Base-by-base conservation (phyloP, 345 rosid species). In the Gossypium sturtianum region DNA sequence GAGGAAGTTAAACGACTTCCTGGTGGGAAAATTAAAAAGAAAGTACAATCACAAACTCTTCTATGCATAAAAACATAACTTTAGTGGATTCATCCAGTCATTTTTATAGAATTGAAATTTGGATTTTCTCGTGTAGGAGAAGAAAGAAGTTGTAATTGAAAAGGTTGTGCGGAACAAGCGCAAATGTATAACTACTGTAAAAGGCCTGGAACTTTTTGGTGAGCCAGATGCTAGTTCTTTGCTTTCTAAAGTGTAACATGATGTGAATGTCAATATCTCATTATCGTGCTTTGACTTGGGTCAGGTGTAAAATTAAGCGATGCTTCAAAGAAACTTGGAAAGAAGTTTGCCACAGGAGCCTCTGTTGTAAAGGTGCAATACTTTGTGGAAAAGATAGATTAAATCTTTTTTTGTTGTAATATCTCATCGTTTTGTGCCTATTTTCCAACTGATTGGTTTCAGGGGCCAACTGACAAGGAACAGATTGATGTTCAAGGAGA, bases 401-500 rank as follows among this genome's bases (percentile, higher is more conserved):
- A 23, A 22, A 17, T 68, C 23, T 27, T 8, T 34, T 25, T 58
- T 43, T 53, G 60, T 47, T 66, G 15, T 48, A 47, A 15, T 45
- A 16, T 66, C 54, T 65, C 57, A 11, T 52, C 7, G 13, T 59
- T 57, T 57, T 13, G 38, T 15, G 52, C 43, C 23, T 43, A 48
- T 51, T 72, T 74, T 51, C 23, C 52, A 48, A 41, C 65, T 76
- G 65, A 74, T 45, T 76, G 58, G 69, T 67, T 71, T 66, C 68
- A 87, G 90, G 90, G 88, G 58, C 90, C 88, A 51, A 84, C 85
- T 53, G 90, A 84, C 63, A 87, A 87, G 83, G 90, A 85, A 65
- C 88, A 85, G 54, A 84, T 87, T 74, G 90, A 87, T 81, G 86
- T 87, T 74, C 90, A 84, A 75, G 90, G 90, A 80, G 90, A 87